phyloP scores from a whole-genome alignment of 1,139 yeast genomes.

The Suhomyces terraborum region DNA sequence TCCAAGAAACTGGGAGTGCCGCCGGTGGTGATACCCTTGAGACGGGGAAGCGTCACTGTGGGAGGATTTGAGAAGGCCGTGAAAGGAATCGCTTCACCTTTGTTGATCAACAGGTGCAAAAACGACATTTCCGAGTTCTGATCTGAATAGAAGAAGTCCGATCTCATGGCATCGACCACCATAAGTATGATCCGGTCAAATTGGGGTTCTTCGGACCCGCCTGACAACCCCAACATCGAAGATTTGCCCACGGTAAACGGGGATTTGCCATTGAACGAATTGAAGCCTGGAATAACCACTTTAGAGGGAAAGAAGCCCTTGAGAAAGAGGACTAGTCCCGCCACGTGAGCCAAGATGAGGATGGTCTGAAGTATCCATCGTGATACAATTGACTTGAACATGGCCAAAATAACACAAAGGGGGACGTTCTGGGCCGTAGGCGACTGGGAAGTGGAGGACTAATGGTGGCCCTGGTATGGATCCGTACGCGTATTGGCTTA shows the following conservation, averaged over 20 bases:
- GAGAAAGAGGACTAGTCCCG: constrained; percentile 63
- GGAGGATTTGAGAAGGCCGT: constrained; percentile 92
- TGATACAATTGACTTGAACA: constrained; percentile 9
- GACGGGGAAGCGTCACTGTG: constrained; percentile 76
- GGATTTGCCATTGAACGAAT: constrained; percentile 27
- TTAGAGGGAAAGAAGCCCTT: constrained; percentile 91
- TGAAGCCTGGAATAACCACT: constrained; percentile 62
- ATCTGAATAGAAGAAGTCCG: constrained; percentile 78
- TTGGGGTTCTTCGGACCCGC: constrained; percentile 35
- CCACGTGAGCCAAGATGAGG: constrained; percentile 30
- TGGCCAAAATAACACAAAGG: background rate
- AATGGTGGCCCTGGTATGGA: background rate
- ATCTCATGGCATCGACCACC: constrained; percentile 91
- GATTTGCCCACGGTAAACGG: constrained; percentile 22
- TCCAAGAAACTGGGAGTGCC: constrained; percentile 79
- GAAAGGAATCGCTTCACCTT: constrained; percentile 77
- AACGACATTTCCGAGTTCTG: constrained; percentile 59
- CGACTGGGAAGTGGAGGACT: background rate
- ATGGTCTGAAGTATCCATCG: constrained; percentile 12
- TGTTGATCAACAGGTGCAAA: constrained; percentile 64
- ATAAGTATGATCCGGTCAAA: constrained; percentile 74
- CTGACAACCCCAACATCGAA: background rate
- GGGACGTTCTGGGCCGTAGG: background rate
- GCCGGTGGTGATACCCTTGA: constrained; percentile 81
- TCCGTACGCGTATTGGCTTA: background rate